Conservation (phyloP, 2,329 filamentous ascomycete genomes). For the Calonectria hawksworthii region DNA sequence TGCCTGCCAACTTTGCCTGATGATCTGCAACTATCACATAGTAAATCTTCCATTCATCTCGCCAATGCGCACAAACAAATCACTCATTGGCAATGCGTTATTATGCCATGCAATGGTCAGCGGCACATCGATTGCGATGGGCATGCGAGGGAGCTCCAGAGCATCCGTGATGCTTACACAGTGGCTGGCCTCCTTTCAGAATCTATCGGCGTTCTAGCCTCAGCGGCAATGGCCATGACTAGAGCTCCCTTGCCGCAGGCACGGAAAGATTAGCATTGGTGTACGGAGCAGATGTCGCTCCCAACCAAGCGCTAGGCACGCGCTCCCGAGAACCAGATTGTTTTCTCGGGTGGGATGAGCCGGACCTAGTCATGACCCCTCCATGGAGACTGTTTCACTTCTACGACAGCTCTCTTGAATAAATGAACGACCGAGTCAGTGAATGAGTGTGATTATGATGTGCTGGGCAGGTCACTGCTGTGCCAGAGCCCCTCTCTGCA, state of each 20-base stretch:
- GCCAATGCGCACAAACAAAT: slow-evolving; percentile 15
- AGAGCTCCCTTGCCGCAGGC: neutral
- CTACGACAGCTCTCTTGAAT: neutral
- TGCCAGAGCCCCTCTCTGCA: neutral
- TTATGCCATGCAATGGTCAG: neutral
- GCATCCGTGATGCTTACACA: neutral
- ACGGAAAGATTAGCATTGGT: neutral
- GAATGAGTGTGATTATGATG: neutral
- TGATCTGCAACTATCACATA: slow-evolving; percentile 9
- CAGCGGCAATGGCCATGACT: neutral
- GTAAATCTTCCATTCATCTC: slow-evolving; percentile 18
- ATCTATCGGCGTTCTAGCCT: neutral
- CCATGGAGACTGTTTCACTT: neutral
- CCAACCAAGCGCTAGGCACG: neutral
- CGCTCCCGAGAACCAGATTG: neutral
- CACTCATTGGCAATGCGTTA: neutral
- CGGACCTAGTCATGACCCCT: neutral
- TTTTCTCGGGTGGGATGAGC: neutral
- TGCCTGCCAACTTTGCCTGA: slow-evolving; percentile 6
- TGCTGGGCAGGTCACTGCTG: neutral
- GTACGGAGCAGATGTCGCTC: neutral
- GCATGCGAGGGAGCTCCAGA: neutral
- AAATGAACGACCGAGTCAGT: neutral
- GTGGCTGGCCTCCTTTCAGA: neutral
- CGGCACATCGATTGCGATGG: neutral